Conservation (phyloP, 164 flowering plant species). For the Liquidambar formosana region DNA sequence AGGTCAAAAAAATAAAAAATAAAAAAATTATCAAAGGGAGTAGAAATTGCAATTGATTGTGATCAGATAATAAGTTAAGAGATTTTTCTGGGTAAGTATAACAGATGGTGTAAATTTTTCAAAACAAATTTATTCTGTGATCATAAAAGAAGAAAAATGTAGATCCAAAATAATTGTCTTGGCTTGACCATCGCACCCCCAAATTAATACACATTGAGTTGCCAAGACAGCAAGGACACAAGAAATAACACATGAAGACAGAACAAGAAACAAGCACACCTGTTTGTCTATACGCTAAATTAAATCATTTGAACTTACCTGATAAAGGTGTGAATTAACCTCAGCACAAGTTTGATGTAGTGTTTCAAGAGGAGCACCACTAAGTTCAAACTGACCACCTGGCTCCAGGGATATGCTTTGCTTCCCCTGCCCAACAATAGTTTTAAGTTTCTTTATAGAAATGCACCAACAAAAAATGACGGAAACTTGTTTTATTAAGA, state of each 20-base stretch:
- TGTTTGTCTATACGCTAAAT: background rate
- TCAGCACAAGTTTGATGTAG: constrained; percentile 99
- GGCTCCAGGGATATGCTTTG: constrained; percentile 99
- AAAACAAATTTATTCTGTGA: background rate
- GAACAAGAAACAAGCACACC: too few relatives aligned
- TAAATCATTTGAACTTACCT: constrained; percentile 46
- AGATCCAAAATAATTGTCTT: background rate
- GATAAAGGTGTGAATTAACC: constrained; percentile 98
- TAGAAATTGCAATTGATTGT: too few relatives aligned
- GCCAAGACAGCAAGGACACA: too few relatives aligned
- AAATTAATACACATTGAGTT: background rate
- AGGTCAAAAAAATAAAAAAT: too few relatives aligned
- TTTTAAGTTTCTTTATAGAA: background rate
- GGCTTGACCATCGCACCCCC: background rate
- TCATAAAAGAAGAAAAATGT: background rate
- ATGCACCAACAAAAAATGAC: constrained; percentile 1
- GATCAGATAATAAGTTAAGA: too few relatives aligned
- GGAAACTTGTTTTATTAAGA: background rate
- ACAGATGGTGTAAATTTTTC: too few relatives aligned
- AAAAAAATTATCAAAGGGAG: too few relatives aligned
- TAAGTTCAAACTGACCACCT: constrained; percentile 99
- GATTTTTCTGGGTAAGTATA: too few relatives aligned
- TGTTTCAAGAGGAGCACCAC: constrained; percentile 99
- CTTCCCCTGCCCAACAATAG: constrained; percentile 63
- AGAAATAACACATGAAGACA: too few relatives aligned